phyloP scores from a whole-genome alignment of 140 eudicot species.

The Anethum foeniculum region DNA sequence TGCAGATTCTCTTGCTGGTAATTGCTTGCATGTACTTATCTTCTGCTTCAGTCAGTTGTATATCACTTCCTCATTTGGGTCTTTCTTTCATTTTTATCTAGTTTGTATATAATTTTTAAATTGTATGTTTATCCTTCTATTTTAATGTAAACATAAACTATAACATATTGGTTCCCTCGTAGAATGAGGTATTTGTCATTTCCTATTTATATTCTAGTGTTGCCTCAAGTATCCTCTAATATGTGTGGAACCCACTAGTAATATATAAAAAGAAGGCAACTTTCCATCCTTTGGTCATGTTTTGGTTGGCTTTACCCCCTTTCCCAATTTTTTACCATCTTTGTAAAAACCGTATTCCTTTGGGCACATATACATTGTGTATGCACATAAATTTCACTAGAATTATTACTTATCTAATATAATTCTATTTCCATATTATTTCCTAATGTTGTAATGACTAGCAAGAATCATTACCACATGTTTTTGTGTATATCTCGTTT shows the following conservation, averaged over 20 bases:
- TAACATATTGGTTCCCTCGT: background rate
- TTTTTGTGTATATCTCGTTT: too few species aligned
- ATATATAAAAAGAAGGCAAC: background rate
- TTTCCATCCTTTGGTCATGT: background rate
- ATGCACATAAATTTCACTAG: too few species aligned
- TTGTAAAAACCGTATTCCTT: too few species aligned
- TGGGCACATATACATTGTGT: too few species aligned
- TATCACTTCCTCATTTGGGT: background rate
- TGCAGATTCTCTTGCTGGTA: constrained; percentile 56
- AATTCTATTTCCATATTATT: too few species aligned
- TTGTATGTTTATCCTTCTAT: background rate
- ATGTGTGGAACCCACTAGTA: background rate
- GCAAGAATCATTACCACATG: too few species aligned
- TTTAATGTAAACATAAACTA: background rate
- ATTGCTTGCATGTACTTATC: constrained; percentile 15
- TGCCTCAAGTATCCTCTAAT: background rate
- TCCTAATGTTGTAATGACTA: too few species aligned
- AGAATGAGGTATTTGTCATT: background rate
- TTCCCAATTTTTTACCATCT: background rate
- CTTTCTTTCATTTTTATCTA: background rate
- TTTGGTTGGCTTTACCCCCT: background rate
- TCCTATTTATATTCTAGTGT: background rate
- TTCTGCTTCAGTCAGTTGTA: constrained; percentile 5
- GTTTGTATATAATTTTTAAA: background rate
- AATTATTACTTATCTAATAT: too few species aligned